Evolutionary conservation across 805 yeast species (phyloP), one percentile per base, ranked within the genome.

Genomic region (Candida vaughaniae): DNA sequence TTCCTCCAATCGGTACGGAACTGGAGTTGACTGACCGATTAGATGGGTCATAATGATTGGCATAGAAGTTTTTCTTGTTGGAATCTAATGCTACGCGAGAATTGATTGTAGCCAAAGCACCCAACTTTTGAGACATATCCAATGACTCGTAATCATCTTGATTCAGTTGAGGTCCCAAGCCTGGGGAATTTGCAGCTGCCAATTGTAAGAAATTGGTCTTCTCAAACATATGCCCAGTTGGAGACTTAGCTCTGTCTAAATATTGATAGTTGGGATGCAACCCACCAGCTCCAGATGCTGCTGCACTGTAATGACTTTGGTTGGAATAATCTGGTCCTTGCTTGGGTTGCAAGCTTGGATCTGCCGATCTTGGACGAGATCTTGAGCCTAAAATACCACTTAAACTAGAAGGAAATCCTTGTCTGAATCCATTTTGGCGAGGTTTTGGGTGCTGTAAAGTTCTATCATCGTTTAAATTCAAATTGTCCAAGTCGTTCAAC

Each of bases 21-120:
- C 62, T 55, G 12, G 70, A 62, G 51, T 66, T 66, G 23, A 51
- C 50, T 15, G 51, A 43, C 16, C 73, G 39, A 46, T 64, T 60
- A 45, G 63, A 56, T n/a, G 62, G 53, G 41, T 67, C 72, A 27
- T 36, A 22, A 28, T 33, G 41, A 17, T 37, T 34, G 43, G 43
- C 39, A 45, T 40, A 35, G 8, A 38, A 39, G 22, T 40, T 39
- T 45, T 65, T 67, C 43, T 67, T 61, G 45, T 56, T 63, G 12
- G 67, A 63, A 47, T 69, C 74, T 43, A 69, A 57, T 1, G 71
- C 73, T 26, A 69, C 78, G 16, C 85, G 57, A 6, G 75, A 70
- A 55, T 77, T 77, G 43, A 80, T 80, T 3, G 87, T 80, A 17
- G 81, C 75, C 38, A 81, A 66, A 0, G 87, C 87, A 4, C 84